Percentiles rank a stretch among this genome's conserved stretches.
Evolutionary conservation across 495 filamentous ascomycete species (phyloP).

Genomic region (Penicillium steckii): DNA sequence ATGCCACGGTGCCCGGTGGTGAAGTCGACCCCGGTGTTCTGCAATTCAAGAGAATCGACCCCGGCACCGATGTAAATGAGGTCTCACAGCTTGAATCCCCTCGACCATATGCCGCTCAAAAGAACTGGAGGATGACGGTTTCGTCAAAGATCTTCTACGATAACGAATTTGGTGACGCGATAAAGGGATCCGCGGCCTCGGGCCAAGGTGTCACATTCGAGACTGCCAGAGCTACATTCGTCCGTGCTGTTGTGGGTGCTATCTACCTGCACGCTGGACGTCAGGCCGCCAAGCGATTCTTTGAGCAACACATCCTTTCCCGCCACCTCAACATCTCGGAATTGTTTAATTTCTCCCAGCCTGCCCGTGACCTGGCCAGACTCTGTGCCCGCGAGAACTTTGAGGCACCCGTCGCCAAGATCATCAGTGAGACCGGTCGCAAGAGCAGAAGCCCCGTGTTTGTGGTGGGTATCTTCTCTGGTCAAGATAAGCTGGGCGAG

Average conservation of each 20-base stretch:
- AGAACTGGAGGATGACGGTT: slow-evolving; percentile 67
- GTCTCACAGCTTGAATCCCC: slow-evolving; percentile 18
- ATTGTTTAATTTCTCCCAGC: slow-evolving; percentile 80
- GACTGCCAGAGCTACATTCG: slow-evolving; percentile 61
- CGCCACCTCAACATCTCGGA: slow-evolving; percentile 71
- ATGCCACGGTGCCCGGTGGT: slow-evolving; percentile 74
- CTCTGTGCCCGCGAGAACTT: slow-evolving; percentile 89
- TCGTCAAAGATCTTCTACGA: slow-evolving; percentile 72
- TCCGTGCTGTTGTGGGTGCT: slow-evolving; percentile 76
- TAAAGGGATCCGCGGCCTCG: slow-evolving; percentile 22
- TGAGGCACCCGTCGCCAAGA: slow-evolving; percentile 78
- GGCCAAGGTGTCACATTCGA: slow-evolving; percentile 41
- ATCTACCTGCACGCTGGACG: slow-evolving; percentile 78
- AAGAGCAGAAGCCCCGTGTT: slow-evolving; percentile 80
- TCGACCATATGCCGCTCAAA: slow-evolving; percentile 42
- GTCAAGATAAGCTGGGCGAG: slow-evolving; percentile 85
- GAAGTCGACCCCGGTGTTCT: slow-evolving; percentile 94
- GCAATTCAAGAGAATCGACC: slow-evolving; percentile 66
- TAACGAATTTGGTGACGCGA: slow-evolving; percentile 72
- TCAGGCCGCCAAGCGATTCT: slow-evolving; percentile 72
- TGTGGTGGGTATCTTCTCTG: slow-evolving; percentile 91
- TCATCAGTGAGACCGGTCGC: slow-evolving; percentile 86
- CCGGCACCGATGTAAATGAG: slow-evolving; percentile 49
- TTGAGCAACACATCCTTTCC: slow-evolving; percentile 76
- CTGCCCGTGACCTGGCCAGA: slow-evolving; percentile 73